These are phyloP conservation scores for Paramecium sexaurelia DNA, from an alignment of 73 alveolate species.

Conservation along the genomic window DNA sequence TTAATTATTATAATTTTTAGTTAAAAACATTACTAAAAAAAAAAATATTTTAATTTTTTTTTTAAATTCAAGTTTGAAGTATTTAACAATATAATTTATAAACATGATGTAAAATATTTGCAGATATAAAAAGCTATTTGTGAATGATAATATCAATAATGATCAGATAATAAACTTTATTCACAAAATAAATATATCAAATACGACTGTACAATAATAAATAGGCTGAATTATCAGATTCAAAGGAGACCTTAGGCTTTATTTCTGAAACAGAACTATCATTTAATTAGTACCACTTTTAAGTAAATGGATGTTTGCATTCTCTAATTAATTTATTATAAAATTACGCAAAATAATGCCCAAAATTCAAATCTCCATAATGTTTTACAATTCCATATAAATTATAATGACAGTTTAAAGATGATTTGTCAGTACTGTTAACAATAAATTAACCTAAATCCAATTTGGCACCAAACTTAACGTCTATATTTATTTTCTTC, in stretches of 20 bases:
- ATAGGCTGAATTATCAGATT: slow-evolving; percentile 59
- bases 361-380: slow-evolving; percentile 65
- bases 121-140: too few species aligned
- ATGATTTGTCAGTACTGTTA: not conserved
- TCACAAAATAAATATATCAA: not conserved
- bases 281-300: slow-evolving; percentile 60
- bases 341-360: slow-evolving; percentile 67
- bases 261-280: slow-evolving; percentile 60
- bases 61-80: too few species aligned
- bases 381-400: slow-evolving; percentile 65
- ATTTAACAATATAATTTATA: too few species aligned
- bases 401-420: not conserved
- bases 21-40: too few species aligned
- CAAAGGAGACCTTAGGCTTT: not conserved
- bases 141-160: too few species aligned
- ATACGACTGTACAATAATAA: slow-evolving; percentile 61
- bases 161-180: not conserved
- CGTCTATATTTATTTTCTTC: slow-evolving; percentile 74
- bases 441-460: slow-evolving; percentile 38
- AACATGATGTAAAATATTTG: too few species aligned
- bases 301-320: slow-evolving; percentile 57
- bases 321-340: not conserved
- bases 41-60: too few species aligned
- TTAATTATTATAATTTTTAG: too few species aligned
- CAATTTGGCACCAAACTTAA: slow-evolving; percentile 71